A percentile compares a stretch with the other conserved stretches of the same genome.
Evolutionary conservation across 78 protist species (phyloP).

Genomic region (Andalucia godoyi): DNA sequence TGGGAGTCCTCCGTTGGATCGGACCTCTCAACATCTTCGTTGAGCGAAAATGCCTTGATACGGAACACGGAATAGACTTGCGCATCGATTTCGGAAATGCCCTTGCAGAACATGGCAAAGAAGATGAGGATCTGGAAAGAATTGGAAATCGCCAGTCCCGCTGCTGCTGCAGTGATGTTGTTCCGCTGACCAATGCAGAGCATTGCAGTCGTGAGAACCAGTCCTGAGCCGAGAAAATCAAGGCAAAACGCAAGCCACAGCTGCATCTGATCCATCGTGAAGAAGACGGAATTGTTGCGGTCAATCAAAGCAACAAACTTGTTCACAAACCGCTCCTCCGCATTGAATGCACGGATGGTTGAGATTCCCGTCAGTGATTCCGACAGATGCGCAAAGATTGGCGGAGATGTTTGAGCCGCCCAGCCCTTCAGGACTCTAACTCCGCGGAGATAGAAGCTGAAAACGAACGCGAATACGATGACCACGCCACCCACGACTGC

Average conservation of each 20-base stretch:
- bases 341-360: too few relatives aligned
- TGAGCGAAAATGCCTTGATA: not conserved
- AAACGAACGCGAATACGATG: not conserved
- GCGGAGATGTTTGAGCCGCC: not conserved
- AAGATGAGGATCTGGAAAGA: not conserved
- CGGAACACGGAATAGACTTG: conserved; percentile 9
- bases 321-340: too few relatives aligned
- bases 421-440: not conserved
- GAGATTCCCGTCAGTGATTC: not conserved
- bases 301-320: too few relatives aligned
- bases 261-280: not conserved
- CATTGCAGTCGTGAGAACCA: not conserved
- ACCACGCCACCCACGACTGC: not conserved
- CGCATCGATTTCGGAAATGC: conserved; percentile 6
- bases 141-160: not conserved
- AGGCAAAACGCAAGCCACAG: conserved; percentile 5
- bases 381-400: not conserved
- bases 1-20: not conserved
- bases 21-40: not conserved
- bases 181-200: not conserved
- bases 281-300: not conserved
- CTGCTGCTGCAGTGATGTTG: too few relatives aligned
- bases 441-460: not conserved
- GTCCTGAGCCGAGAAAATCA: conserved; percentile 1
- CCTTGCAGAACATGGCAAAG: not conserved